Conservation (phyloP, 495 filamentous ascomycete genomes). For the Xylaria palmicola region DNA sequence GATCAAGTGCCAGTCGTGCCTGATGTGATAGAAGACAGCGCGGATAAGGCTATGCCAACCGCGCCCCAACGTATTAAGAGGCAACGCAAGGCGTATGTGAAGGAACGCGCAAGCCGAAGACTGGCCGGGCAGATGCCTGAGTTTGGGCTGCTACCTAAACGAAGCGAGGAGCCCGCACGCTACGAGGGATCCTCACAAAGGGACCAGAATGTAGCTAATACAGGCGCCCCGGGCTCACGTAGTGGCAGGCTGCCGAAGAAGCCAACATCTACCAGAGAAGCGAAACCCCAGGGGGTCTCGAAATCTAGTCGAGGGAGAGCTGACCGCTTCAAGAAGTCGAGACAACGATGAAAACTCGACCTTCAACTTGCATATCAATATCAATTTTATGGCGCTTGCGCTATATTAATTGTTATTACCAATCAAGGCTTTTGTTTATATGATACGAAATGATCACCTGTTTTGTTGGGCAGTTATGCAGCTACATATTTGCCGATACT, state of each 20-base stretch:
- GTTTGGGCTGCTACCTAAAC: slow-evolving; percentile 21
- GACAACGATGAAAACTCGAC: not conserved
- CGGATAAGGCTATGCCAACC: slow-evolving; percentile 1
- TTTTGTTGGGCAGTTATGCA: too few species aligned
- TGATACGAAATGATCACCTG: too few species aligned
- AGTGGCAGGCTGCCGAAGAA: not conserved
- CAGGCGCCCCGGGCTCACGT: not conserved
- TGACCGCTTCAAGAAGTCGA: not conserved
- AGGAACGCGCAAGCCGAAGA: slow-evolving; percentile 19
- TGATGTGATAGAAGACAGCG: not conserved
- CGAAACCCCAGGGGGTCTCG: not conserved
- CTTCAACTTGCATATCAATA: too few species aligned
- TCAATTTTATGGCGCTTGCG: too few species aligned
- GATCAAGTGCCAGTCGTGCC: not conserved
- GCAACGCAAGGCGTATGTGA: slow-evolving; percentile 18
- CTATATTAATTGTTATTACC: too few species aligned
- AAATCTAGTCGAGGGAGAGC: not conserved
- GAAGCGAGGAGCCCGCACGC: slow-evolving; percentile 17
- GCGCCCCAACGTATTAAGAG: slow-evolving; percentile 12
- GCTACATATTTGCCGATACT: too few species aligned
- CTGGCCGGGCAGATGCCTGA: slow-evolving; percentile 18
- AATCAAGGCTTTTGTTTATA: too few species aligned
- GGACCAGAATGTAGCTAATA: not conserved
- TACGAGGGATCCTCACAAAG: not conserved
- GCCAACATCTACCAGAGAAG: not conserved